Evolutionary conservation across 169 alveolate species (phyloP), one percentile per base, ranked within the genome.

Genomic region (Plasmodium coatneyi): DNA sequence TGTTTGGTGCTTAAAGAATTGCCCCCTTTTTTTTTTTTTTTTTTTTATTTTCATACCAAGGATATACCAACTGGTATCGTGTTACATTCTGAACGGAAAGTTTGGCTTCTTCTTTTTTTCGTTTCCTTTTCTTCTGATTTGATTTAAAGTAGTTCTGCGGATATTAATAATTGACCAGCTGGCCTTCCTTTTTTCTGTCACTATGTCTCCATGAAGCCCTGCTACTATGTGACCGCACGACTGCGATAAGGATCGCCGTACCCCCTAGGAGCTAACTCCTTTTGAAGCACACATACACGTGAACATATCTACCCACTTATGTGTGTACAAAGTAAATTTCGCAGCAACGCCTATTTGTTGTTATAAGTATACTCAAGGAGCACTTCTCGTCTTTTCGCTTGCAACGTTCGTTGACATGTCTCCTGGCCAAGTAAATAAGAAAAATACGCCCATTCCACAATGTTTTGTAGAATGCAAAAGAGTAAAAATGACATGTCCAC

Each of bases 361-460:
- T 46, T 43, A 49, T 19, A 46, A 6, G 14, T 39, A 80, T 80
- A 22, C 6, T n/a, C 36, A 80, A 80, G 66, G 2, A 86, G 70
- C 16, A 41, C 43, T 14, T 39, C 7, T 39, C 84, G 78, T 79
- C 71, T 56, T 79, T 80, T 60, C 70, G 32, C 71, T 19, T 41
- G 71, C 43, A 78, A 79, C 46, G 28, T 80, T 70, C 94, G 3
- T 89, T 89, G 89, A 89, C 72, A 89, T 89, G 94, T 89, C 94
- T 78, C 90, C 94, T 56, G 89, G 82, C 82, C 94, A 89, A 89
- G 94, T 89, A 89, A 89, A 89, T 56, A 60, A 89, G 54, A 89
- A 89, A 89, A 89, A 89, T 54, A 52, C 10, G 25, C 56, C 74
- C 79, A 72, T 79, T 79, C 94, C 78, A 60, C 39, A 60, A 79